Conservation (phyloP, 2,329 filamentous ascomycete species). For the Karstenula rhodostoma region DNA sequence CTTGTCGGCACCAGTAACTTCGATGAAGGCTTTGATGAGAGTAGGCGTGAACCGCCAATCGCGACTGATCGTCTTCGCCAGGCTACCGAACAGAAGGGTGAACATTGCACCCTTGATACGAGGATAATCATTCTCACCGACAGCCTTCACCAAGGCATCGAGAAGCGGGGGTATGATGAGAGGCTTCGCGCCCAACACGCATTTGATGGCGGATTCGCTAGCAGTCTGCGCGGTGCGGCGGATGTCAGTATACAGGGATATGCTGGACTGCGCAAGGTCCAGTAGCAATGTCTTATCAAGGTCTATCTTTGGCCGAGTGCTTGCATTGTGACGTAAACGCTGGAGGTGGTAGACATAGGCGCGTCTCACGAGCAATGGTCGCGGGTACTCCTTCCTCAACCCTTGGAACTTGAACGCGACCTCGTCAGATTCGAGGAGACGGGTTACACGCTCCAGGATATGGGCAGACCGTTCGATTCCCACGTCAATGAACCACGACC, state of each 20-base stretch:
- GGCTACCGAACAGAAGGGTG: constrained; percentile 84
- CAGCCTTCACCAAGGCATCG: constrained; percentile 76
- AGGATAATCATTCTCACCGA: constrained; percentile 83
- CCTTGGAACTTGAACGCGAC: constrained; percentile 95
- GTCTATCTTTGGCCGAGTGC: constrained; percentile 86
- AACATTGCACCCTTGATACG: constrained; percentile 96
- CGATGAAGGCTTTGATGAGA: constrained; percentile 89
- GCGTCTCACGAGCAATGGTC: constrained; percentile 88
- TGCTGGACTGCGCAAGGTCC: constrained; percentile 87
- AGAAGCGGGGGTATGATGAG: constrained; percentile 91
- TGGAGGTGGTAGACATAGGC: constrained; percentile 95
- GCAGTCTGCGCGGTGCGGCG: constrained; percentile 92
- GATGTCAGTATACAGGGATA: constrained; percentile 93
- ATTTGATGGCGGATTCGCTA: constrained; percentile 91
- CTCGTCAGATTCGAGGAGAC: constrained; percentile 85
- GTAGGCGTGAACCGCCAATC: constrained; percentile 96
- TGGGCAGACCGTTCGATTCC: constrained; percentile 96
- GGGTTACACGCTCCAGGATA: constrained; percentile 84
- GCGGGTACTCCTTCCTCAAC: constrained; percentile 88
- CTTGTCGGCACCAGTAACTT: constrained; percentile 89
- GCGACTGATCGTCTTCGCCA: constrained; percentile 84
- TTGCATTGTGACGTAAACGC: constrained; percentile 91
- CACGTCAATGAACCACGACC: constrained; percentile 97
- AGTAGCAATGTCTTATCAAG: constrained; percentile 85
- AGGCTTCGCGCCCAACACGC: constrained; percentile 84